Evolutionary conservation across 2,329 filamentous ascomycete genomes (phyloP).

Genomic region (Trichophyton schoenleinii): DNA sequence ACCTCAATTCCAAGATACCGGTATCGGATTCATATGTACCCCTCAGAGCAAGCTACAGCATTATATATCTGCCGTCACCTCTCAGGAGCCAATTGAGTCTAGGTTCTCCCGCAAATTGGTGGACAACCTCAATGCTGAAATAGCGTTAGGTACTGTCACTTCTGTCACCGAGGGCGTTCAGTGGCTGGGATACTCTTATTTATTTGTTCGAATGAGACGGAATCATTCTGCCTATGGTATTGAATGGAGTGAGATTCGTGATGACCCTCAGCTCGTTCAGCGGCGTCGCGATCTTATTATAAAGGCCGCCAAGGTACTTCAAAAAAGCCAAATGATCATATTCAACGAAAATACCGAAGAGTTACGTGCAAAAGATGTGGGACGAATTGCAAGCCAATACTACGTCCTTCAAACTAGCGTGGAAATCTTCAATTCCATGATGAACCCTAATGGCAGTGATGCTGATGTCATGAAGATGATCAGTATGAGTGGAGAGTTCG

Average conservation of each 20-base stretch:
- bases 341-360: conserved; percentile 94
- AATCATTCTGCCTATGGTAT: conserved; percentile 90
- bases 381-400: conserved; percentile 91
- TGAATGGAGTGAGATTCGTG: conserved; percentile 77
- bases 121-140: conserved; percentile 93
- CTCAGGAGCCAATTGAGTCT: conserved; percentile 96
- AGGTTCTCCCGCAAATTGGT: conserved; percentile 86
- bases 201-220: conserved; percentile 91
- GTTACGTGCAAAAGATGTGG: conserved; percentile 84
- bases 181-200: conserved; percentile 95
- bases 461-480: conserved; percentile 94
- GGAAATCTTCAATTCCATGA: conserved; percentile 92
- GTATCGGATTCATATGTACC: conserved; percentile 96
- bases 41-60: conserved; percentile 87
- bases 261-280: conserved; percentile 80
- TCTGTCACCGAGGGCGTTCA: conserved; percentile 87
- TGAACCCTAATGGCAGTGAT: conserved; percentile 73
- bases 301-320: conserved; percentile 72
- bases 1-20: conserved; percentile 92
- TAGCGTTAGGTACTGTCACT: conserved; percentile 85
- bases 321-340: conserved; percentile 96
- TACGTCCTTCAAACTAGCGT: conserved; percentile 91
- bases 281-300: conserved; percentile 75
- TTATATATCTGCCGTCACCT: conserved; percentile 83
- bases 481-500: conserved; percentile 93